Evolutionary conservation across 2,329 filamentous ascomycete species (phyloP).

Genomic region (Didymella exigua): DNA sequence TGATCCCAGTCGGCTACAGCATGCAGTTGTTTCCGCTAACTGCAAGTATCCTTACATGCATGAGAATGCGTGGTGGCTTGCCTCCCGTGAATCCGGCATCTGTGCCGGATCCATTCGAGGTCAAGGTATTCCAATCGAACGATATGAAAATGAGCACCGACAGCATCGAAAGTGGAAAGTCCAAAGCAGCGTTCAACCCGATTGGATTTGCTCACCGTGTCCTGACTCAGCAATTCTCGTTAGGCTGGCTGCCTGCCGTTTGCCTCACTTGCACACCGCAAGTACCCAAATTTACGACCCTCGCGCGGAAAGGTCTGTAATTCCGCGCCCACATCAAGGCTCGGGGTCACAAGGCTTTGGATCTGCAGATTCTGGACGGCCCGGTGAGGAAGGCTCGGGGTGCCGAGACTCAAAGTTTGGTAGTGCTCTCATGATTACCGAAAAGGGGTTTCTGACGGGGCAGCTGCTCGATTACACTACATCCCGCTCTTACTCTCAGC

Average conservation of each 20-base stretch:
- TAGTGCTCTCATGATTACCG: constrained; percentile 5
- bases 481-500: background rate
- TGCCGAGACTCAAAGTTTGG: constrained; percentile 12
- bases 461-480: constrained; percentile 9
- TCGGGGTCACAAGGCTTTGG: constrained; percentile 1
- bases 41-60: constrained; percentile 10
- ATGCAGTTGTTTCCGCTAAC: constrained; percentile 11
- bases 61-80: constrained; percentile 13
- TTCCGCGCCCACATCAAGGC: background rate
- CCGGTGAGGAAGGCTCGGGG: constrained; percentile 12
- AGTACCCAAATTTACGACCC: constrained; percentile 2
- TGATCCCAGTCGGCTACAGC: constrained; percentile 1
- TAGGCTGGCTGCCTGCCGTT: constrained; percentile 5
- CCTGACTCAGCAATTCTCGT: constrained; percentile 4
- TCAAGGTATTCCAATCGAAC: constrained; percentile 3
- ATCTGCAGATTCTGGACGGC: constrained; percentile 8
- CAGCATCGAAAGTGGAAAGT: constrained; percentile 6
- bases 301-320: background rate
- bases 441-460: constrained; percentile 5
- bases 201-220: constrained; percentile 4
- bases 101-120: constrained; percentile 6
- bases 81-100: constrained; percentile 11
- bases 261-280: constrained; percentile 18
- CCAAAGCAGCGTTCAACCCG: background rate
- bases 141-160: background rate